Conservation (phyloP, 805 yeast genomes). For the Pichia gijzeniarum region DNA sequence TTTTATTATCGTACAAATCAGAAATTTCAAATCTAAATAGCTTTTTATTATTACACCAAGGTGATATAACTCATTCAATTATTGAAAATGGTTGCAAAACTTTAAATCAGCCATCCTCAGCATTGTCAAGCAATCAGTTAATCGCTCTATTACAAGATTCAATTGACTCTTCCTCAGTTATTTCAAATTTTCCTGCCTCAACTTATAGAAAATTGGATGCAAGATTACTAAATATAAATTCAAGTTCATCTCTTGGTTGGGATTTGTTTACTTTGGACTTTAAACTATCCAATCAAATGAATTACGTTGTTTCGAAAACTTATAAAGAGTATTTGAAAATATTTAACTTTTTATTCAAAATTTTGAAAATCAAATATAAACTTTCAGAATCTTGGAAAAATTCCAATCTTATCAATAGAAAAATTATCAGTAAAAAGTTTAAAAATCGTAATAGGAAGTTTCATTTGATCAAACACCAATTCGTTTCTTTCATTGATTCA, state of each 20-base stretch:
- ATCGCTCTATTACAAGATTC: constrained; percentile 62
- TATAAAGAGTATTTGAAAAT: constrained; percentile 64
- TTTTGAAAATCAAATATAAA: constrained; percentile 54
- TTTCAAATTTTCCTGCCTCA: constrained; percentile 30
- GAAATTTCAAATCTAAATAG: constrained; percentile 61
- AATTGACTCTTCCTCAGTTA: constrained; percentile 46
- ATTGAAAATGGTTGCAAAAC: constrained; percentile 47
- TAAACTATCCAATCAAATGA: constrained; percentile 43
- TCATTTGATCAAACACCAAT: constrained; percentile 34
- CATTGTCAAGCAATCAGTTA: constrained; percentile 58
- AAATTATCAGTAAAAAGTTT: constrained; percentile 11
- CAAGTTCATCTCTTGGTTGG: constrained; percentile 64
- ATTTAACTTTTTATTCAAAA: constrained; percentile 80
- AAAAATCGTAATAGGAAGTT: constrained; percentile 20
- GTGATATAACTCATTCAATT: constrained; percentile 75
- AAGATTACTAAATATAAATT: constrained; percentile 65
- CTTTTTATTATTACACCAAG: constrained; percentile 62
- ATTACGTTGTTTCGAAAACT: constrained; percentile 46
- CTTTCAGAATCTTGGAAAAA: constrained; percentile 45
- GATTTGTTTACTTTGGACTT: constrained; percentile 88
- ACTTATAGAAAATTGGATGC: constrained; percentile 67
- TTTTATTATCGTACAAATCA: constrained; percentile 42
- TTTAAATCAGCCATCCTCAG: constrained; percentile 50
- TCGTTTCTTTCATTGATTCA: constrained; percentile 36
- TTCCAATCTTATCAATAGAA: constrained; percentile 18